phyloP scores from a whole-genome alignment of 805 yeast genomes.

The Ogataea angusta region DNA sequence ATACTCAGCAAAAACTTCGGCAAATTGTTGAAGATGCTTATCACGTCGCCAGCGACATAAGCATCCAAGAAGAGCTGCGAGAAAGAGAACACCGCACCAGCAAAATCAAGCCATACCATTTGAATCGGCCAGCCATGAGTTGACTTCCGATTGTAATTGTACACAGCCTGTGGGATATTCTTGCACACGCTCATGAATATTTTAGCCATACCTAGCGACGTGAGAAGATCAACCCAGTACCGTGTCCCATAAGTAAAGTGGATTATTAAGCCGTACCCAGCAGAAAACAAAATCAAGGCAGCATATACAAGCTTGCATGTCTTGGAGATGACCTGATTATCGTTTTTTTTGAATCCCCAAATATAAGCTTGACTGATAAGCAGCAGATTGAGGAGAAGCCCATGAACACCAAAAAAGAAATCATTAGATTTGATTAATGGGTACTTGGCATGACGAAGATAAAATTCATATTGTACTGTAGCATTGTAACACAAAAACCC shows the following conservation, averaged over 20 bases:
- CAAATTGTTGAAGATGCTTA: slow-evolving; percentile 28
- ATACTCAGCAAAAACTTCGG: slow-evolving; percentile 33
- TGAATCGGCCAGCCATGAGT: slow-evolving; percentile 39
- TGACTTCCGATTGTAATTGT: slow-evolving; percentile 33
- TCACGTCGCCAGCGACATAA: slow-evolving; percentile 20
- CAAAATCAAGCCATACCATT: slow-evolving; percentile 33
- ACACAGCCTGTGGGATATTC: slow-evolving; percentile 34
- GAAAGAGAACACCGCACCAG: slow-evolving; percentile 31
- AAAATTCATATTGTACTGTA: slow-evolving; percentile 29
- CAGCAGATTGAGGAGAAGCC: slow-evolving; percentile 26
- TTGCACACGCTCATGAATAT: slow-evolving; percentile 34
- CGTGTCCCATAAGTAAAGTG: slow-evolving; percentile 11
- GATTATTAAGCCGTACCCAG: slow-evolving; percentile 15
- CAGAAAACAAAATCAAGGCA: slow-evolving; percentile 14
- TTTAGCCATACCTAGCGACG: slow-evolving; percentile 33
- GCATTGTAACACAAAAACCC: slow-evolving; percentile 21
- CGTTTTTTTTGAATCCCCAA: slow-evolving; percentile 34
- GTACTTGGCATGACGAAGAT: slow-evolving; percentile 23
- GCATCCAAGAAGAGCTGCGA: slow-evolving; percentile 33
- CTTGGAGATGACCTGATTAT: slow-evolving; percentile 27
- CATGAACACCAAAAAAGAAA: slow-evolving; percentile 32
- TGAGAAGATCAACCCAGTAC: slow-evolving; percentile 33
- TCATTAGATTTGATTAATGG: slow-evolving; percentile 34
- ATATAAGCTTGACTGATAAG: slow-evolving; percentile 32
- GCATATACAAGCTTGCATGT: slow-evolving; percentile 22